Conservation (phyloP, 306 rosid genomes). For the Ormosia semicastrata region DNA sequence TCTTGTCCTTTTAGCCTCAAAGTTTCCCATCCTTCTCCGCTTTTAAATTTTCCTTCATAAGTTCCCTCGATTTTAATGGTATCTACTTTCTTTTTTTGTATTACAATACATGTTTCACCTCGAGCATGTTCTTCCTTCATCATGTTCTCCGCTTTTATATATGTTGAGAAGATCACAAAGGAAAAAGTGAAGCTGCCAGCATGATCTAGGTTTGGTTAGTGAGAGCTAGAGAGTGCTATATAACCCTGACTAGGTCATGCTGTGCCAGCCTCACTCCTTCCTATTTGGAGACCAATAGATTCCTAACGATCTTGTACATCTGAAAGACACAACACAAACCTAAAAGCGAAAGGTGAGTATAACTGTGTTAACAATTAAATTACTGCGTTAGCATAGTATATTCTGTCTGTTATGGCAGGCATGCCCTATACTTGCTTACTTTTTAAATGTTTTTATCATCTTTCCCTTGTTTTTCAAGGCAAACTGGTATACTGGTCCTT, state of each 20-base stretch:
- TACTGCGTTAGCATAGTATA: constrained; percentile 21
- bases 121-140: no score
- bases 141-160: no score
- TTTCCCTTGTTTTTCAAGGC: neutral
- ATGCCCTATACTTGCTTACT: constrained; percentile 21
- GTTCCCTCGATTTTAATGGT: no score
- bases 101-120: neutral
- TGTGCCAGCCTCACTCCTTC: constrained; percentile 99
- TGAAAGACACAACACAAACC: neutral
- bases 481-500: neutral
- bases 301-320: neutral
- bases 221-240: constrained; percentile 26
- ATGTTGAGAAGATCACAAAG: constrained; percentile 47
- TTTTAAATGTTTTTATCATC: neutral
- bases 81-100: no score
- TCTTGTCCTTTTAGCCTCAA: neutral
- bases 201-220: constrained; percentile 80
- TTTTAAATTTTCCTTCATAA: neutral
- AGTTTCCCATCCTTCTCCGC: neutral
- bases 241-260: constrained; percentile 97
- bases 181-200: constrained; percentile 99
- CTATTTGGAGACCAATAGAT: constrained; percentile 54
- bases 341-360: constrained; percentile 2
- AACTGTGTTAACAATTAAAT: neutral
- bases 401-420: constrained; percentile 29